Percentiles rank a stretch among this genome's conserved stretches.
Evolutionary conservation across 1,284 basidiomycete species (phyloP).

Genomic region (Rhodofomes roseus): DNA sequence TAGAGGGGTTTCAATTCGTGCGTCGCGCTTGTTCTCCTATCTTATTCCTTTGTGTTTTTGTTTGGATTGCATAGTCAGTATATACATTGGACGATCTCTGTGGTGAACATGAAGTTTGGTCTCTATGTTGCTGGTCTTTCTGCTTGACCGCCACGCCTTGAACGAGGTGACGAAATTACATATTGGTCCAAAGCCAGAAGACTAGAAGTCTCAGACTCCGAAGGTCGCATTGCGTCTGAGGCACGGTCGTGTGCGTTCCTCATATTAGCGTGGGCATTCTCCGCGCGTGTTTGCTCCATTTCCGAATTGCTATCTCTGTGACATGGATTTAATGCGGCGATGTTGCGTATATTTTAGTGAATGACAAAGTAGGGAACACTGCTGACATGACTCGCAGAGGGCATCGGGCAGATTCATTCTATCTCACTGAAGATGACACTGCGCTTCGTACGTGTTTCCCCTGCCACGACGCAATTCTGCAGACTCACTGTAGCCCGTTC

Average conservation of each 20-base stretch:
- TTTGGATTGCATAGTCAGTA: neutral
- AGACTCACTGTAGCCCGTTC: neutral
- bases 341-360: neutral
- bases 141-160: no score
- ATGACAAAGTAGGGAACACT: neutral
- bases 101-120: neutral
- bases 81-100: neutral
- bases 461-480: neutral
- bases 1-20: conserved; percentile 8
- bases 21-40: conserved; percentile 3
- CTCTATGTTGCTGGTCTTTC: neutral
- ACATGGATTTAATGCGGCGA: neutral
- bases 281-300: neutral
- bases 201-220: no score
- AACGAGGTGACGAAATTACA: no score
- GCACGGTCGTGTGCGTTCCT: neutral
- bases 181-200: no score
- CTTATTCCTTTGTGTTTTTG: conserved; percentile 1
- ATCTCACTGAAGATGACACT: conserved; percentile 38
- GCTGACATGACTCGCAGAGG: conserved; percentile 38
- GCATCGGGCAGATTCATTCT: conserved; percentile 56
- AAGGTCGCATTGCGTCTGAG: neutral
- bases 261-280: neutral
- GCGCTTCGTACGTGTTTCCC: conserved; percentile 46
- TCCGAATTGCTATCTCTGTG: neutral